Conservation (phyloP, 257 asterid species). For the Solanum bukasovii region DNA sequence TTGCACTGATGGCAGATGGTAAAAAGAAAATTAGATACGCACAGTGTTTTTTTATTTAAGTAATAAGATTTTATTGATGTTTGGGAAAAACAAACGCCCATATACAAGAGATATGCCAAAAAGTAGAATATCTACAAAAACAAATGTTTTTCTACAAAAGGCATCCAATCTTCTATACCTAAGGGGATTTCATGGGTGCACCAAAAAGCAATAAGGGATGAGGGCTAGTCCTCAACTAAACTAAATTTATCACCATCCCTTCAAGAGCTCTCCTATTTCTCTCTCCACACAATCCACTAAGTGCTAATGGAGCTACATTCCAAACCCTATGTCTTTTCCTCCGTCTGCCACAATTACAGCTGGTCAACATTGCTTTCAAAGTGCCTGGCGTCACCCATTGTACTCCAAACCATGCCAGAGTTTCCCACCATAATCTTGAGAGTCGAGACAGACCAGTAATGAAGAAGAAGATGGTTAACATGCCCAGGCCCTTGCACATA, state of each 20-base stretch:
- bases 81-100: not conserved
- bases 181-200: not conserved
- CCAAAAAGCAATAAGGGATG: not conserved
- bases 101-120: not conserved
- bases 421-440: not conserved
- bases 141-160: not conserved
- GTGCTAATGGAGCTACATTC: not conserved
- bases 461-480: not conserved
- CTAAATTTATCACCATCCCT: not conserved
- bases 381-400: not conserved
- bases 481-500: not conserved
- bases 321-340: not conserved
- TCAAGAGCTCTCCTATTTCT: not conserved
- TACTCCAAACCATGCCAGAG: not conserved
- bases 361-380: not conserved
- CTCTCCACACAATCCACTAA: not conserved
- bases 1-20: slow-evolving; percentile 55
- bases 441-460: not conserved
- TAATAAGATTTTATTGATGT: not conserved
- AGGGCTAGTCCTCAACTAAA: not conserved
- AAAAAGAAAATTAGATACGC: slow-evolving; percentile 7
- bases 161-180: not conserved
- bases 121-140: not conserved
- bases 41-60: too few species aligned
- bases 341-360: not conserved